Conservation (phyloP, 371 early-diverging fungal genomes). For the Mucor ambiguus region DNA sequence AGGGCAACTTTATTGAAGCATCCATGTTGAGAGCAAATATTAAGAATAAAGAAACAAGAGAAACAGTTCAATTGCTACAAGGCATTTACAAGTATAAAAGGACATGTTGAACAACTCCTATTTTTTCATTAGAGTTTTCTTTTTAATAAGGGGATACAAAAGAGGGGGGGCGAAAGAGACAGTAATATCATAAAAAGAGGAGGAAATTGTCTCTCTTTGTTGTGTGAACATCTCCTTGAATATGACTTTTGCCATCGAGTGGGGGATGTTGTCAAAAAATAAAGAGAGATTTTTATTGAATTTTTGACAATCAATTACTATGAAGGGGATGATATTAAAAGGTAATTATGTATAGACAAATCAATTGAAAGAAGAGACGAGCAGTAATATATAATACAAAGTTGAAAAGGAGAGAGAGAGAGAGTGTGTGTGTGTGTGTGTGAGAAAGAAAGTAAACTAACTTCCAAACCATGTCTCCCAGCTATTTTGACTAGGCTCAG, state of each 20-base stretch:
- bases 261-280: not conserved
- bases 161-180: not conserved
- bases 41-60: conserved; percentile 12
- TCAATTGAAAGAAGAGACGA: not conserved
- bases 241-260: not conserved
- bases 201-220: not conserved
- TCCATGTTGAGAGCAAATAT: conserved; percentile 2
- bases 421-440: too few species aligned
- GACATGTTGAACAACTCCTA: conserved; percentile 3
- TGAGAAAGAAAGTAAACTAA: not conserved
- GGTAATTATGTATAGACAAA: not conserved
- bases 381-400: not conserved
- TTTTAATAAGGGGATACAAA: conserved; percentile 7
- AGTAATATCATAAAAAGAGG: not conserved
- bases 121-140: conserved; percentile 8
- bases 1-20: conserved; percentile 23
- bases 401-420: conserved; percentile 2
- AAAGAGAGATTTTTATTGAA: not conserved
- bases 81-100: not conserved
- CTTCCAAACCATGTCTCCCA: conserved; percentile 57
- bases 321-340: not conserved
- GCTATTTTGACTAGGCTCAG: conserved; percentile 42
- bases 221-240: not conserved
- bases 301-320: not conserved
- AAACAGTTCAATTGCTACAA: not conserved